These are phyloP conservation scores for Curvularia lunata DNA, from an alignment of 2,329 filamentous ascomycete genomes.

Conservation along the genomic window DNA sequence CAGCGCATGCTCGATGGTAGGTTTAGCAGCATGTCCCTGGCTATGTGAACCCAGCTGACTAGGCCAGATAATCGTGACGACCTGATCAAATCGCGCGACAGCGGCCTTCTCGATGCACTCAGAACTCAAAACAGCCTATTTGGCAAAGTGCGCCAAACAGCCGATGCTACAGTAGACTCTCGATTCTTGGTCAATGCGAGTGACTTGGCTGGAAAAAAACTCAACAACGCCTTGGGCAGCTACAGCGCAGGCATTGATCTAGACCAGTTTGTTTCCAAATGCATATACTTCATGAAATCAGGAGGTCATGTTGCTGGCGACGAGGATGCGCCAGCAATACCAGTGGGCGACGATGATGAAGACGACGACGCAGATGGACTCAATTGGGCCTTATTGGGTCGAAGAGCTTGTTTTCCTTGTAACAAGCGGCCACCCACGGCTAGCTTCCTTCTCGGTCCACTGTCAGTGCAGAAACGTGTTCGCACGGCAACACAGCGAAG, in stretches of 20 bases:
- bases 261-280: conserved; percentile 90
- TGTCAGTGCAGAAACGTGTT: conserved; percentile 85
- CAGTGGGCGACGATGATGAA: conserved; percentile 64
- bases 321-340: conserved; percentile 58
- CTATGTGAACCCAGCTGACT: conserved; percentile 25
- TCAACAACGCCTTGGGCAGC: conserved; percentile 75
- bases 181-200: conserved; percentile 81
- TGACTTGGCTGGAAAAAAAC: conserved; percentile 80
- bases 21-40: not conserved
- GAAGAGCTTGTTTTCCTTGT: conserved; percentile 74
- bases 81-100: conserved; percentile 67
- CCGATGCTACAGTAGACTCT: conserved; percentile 89
- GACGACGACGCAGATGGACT: conserved; percentile 73
- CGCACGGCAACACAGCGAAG: conserved; percentile 71
- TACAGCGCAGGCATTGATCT: conserved; percentile 78
- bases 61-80: conserved; percentile 73
- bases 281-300: conserved; percentile 81
- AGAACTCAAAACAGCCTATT: conserved; percentile 69
- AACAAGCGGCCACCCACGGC: conserved; percentile 77
- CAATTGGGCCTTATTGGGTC: conserved; percentile 83
- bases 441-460: conserved; percentile 84
- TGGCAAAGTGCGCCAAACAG: conserved; percentile 79
- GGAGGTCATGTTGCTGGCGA: conserved; percentile 61
- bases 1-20: conserved; percentile 63
- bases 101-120: conserved; percentile 71